phyloP scores from a whole-genome alignment of 2,329 filamentous ascomycete genomes.

The Ceratocystis ficicola region DNA sequence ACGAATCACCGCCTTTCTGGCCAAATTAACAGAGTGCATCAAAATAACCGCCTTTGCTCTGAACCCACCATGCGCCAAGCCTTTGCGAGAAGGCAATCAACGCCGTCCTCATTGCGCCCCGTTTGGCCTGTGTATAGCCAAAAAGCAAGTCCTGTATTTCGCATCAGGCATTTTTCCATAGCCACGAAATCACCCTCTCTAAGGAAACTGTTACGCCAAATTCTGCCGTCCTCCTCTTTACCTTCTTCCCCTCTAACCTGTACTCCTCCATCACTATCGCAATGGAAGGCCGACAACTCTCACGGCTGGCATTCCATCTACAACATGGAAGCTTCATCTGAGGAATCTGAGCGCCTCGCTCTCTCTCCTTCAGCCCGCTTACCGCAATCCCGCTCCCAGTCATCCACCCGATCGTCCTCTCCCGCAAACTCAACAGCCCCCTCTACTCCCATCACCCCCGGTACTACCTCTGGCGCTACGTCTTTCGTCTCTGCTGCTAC shows the following conservation, averaged over 20 bases:
- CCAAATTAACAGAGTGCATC: no score
- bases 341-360: background rate
- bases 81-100: no score
- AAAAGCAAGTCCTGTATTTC: no score
- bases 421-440: background rate
- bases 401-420: background rate
- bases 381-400: background rate
- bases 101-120: no score
- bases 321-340: constrained; percentile 2
- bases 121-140: no score
- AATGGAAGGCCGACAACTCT: background rate
- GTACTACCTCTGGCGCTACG: background rate
- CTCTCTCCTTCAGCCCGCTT: background rate
- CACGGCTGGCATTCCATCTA: background rate
- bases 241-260: background rate
- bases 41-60: no score
- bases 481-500: background rate
- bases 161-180: background rate
- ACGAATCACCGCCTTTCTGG: no score
- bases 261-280: background rate
- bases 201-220: background rate
- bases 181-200: background rate
- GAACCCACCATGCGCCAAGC: no score
- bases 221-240: background rate
- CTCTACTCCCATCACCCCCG: background rate